Evolutionary conservation across 257 asterid genomes (phyloP).

Genomic region (Solanum paucissectum): DNA sequence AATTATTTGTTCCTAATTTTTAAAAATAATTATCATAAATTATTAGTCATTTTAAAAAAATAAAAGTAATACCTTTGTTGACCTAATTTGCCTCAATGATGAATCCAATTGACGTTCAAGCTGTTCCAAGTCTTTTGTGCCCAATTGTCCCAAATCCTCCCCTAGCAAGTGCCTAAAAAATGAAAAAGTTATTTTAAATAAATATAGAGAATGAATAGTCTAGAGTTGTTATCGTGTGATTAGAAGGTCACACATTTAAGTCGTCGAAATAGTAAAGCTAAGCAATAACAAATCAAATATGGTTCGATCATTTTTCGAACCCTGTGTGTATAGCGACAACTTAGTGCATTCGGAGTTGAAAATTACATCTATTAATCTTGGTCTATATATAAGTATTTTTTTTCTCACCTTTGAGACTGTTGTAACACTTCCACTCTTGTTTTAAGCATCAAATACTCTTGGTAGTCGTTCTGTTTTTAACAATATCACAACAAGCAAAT

Average conservation of each 20-base stretch:
- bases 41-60: background rate
- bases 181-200: background rate
- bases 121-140: constrained; percentile 40
- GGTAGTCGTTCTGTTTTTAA: constrained; percentile 29
- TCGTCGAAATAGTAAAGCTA: background rate
- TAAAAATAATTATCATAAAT: background rate
- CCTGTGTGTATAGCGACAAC: fast-evolving
- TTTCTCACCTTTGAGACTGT: constrained; percentile 59
- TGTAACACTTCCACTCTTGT: constrained; percentile 45
- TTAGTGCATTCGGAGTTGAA: background rate
- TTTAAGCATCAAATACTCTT: constrained; percentile 56
- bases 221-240: background rate
- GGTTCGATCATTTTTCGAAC: fast-evolving
- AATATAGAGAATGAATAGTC: background rate
- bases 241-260: background rate
- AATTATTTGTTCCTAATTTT: no score
- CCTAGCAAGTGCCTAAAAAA: constrained; percentile 47
- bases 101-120: constrained; percentile 50
- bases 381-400: background rate
- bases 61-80: constrained; percentile 27
- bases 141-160: constrained; percentile 46
- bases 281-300: background rate
- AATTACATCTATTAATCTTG: background rate
- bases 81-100: constrained; percentile 38
- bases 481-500: background rate